Conservation (phyloP, 805 yeast species). For the Tetrapisispora arboricola region DNA sequence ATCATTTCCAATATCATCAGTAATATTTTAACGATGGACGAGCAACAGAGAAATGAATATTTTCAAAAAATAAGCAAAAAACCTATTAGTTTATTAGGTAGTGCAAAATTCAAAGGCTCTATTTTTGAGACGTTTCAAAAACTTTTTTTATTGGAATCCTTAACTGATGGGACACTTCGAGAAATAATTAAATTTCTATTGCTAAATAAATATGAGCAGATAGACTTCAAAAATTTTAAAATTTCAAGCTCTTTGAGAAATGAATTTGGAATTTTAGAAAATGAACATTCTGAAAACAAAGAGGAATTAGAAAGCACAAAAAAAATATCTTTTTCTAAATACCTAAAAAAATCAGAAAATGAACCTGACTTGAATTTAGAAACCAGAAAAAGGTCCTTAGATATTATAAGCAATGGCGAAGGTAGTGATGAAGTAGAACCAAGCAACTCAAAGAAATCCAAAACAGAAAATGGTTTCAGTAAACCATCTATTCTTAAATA, state of each 20-base stretch:
- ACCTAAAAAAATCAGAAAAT: constrained; percentile 23
- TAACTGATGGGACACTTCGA: not conserved
- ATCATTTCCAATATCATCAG: no score
- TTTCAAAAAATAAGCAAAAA: constrained; percentile 12
- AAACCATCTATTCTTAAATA: constrained; percentile 19
- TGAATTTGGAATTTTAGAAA: not conserved
- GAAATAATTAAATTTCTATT: not conserved
- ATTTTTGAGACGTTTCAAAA: not conserved
- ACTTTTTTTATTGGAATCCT: not conserved
- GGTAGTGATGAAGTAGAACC: not conserved
- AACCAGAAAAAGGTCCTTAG: constrained; percentile 11
- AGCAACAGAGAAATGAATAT: constrained; percentile 21
- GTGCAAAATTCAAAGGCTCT: not conserved
- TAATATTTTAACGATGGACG: no score
- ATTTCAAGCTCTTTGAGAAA: not conserved
- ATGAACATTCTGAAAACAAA: not conserved
- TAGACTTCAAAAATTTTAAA: not conserved
- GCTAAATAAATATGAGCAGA: not conserved
- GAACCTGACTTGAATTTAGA: constrained; percentile 7
- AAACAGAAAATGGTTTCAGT: constrained; percentile 2
- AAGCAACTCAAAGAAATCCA: not conserved
- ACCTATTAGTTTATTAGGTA: not conserved
- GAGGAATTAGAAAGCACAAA: constrained; percentile 21
- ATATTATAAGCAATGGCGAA: not conserved
- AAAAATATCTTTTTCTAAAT: constrained; percentile 28